Percentiles rank a stretch among this genome's conserved stretches.
Conservation (phyloP, 345 rosid genomes). For the Corchorus capsularis region DNA sequence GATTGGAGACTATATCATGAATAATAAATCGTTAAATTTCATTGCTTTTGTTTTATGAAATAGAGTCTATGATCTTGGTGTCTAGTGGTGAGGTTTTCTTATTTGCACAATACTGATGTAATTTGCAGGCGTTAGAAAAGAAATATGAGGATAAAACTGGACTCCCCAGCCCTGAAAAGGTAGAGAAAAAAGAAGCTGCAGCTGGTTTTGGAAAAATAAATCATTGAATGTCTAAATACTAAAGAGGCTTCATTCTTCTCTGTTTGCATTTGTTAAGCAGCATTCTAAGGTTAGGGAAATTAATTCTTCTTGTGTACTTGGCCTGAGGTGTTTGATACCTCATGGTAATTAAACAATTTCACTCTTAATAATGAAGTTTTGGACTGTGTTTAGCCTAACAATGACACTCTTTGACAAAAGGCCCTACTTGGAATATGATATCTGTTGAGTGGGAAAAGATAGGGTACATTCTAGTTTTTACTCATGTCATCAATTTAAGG, state of each 20-base stretch:
- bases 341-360: background rate
- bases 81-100: background rate
- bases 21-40: background rate
- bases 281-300: too few relatives aligned
- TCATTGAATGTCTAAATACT: constrained; percentile 32
- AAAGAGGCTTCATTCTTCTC: too few relatives aligned
- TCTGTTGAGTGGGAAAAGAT: too few relatives aligned
- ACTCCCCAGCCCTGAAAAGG: constrained; percentile 72
- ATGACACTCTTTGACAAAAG: too few relatives aligned
- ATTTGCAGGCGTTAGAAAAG: constrained; percentile 70
- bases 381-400: background rate
- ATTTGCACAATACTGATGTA: constrained; percentile 23
- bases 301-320: too few relatives aligned
- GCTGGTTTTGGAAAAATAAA: constrained; percentile 92
- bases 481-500: too few relatives aligned
- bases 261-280: too few relatives aligned
- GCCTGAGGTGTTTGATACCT: too few relatives aligned
- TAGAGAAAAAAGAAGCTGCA: constrained; percentile 55
- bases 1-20: background rate
- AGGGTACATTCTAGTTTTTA: too few relatives aligned
- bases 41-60: too few relatives aligned
- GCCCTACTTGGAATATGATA: too few relatives aligned
- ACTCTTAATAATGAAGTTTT: background rate
- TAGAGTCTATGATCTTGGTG: background rate
- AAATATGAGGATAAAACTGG: constrained; percentile 81